Conservation (phyloP, 2,329 filamentous ascomycete species). For the Chaetomiaceae sp. region DNA sequence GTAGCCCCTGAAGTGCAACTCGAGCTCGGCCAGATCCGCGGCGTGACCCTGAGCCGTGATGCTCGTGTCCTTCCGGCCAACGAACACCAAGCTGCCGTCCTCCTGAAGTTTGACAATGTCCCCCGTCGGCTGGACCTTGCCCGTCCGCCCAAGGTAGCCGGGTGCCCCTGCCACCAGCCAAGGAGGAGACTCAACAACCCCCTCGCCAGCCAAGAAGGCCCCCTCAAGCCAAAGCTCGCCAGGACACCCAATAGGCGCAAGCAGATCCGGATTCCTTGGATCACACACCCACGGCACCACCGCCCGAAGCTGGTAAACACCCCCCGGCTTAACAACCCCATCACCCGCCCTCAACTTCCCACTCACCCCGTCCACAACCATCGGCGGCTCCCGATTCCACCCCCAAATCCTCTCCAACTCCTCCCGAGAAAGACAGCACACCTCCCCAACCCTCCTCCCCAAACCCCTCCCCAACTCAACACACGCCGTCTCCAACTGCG, state of each 20-base stretch:
- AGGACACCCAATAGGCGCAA: slow-evolving; percentile 38
- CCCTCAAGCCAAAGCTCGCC: slow-evolving; percentile 41
- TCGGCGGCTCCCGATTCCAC: slow-evolving; percentile 36
- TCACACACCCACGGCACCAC: slow-evolving; percentile 33
- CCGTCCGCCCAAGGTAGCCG: slow-evolving; percentile 29
- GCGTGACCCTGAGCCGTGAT: slow-evolving; percentile 35
- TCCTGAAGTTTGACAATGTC: slow-evolving; percentile 29
- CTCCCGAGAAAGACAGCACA: slow-evolving; percentile 34
- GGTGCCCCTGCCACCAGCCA: slow-evolving; percentile 36
- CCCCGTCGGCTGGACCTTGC: slow-evolving; percentile 28
- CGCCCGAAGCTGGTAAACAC: slow-evolving; percentile 33
- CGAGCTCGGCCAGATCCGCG: slow-evolving; percentile 38
- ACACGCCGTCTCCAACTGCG: slow-evolving; percentile 30
- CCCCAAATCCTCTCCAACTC: slow-evolving; percentile 41
- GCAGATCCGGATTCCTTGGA: slow-evolving; percentile 30
- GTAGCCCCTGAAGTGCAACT: slow-evolving; percentile 34
- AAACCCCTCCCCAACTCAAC: slow-evolving; percentile 21
- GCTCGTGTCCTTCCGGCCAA: slow-evolving; percentile 29
- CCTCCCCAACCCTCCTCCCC: slow-evolving; percentile 28
- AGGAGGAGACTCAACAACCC: slow-evolving; percentile 27
- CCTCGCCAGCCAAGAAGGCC: slow-evolving; percentile 27
- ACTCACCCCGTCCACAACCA: slow-evolving; percentile 31
- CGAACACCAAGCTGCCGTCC: slow-evolving; percentile 28
- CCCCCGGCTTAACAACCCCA: slow-evolving; percentile 23
- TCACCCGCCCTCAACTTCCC: slow-evolving; percentile 20